A percentile compares a stretch with the other conserved stretches of the same genome.
Conservation (phyloP, 1,284 basidiomycete genomes). For the Sporisorium sorghi region DNA sequence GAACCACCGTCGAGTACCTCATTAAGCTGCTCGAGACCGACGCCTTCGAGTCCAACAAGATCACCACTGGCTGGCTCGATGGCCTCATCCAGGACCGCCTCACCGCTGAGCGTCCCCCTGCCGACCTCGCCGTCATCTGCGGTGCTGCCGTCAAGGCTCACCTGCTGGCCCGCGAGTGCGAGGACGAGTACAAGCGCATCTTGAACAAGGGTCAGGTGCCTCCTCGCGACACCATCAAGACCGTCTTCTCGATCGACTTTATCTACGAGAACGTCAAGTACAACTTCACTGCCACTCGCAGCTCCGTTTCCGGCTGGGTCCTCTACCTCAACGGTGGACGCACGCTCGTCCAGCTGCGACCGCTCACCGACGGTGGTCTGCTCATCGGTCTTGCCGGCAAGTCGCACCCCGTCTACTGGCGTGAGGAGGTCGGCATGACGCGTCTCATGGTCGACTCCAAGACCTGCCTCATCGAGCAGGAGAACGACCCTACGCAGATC, state of each 20-base stretch:
- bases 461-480: constrained; percentile 98
- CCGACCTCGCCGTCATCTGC: constrained; percentile 91
- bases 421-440: constrained; percentile 85
- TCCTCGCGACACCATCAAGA: constrained; percentile 91
- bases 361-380: constrained; percentile 93
- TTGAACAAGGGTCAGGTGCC: constrained; percentile 99
- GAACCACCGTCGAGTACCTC: constrained; percentile 93
- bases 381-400: constrained; percentile 90
- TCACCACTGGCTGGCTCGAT: constrained; percentile 99
- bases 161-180: constrained; percentile 87
- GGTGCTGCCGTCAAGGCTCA: constrained; percentile 95
- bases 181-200: constrained; percentile 92
- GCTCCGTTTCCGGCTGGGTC: constrained; percentile 87
- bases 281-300: constrained; percentile 93
- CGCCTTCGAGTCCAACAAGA: constrained; percentile 95
- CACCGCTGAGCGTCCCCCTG: constrained; percentile 94
- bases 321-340: constrained; percentile 92
- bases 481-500: constrained; percentile 98
- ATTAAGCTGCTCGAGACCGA: constrained; percentile 97
- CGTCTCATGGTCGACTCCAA: constrained; percentile 92
- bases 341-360: constrained; percentile 71
- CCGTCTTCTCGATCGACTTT: constrained; percentile 91
- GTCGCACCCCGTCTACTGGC: constrained; percentile 98
- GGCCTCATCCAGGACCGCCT: constrained; percentile 93
- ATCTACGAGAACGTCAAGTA: constrained; percentile 97